Percentiles rank a stretch among this genome's conserved stretches.
phyloP scores from a whole-genome alignment of 1,139 yeast genomes.

The Blastobotrys proliferans region DNA sequence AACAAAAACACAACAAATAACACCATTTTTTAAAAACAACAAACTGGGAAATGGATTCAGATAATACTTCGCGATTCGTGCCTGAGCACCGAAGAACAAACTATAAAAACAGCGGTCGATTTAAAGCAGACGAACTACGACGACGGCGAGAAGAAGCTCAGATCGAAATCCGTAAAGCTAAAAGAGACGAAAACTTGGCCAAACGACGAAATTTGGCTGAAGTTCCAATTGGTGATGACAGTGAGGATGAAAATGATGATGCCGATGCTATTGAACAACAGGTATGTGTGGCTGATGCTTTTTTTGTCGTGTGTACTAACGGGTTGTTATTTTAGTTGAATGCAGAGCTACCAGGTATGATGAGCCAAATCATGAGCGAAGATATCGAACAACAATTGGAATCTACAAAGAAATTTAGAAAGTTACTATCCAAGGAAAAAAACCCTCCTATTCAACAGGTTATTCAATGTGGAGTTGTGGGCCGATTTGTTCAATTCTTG shows the following conservation, averaged over 20 bases:
- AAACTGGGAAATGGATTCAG: conserved; percentile 77
- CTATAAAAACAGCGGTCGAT: conserved; percentile 91
- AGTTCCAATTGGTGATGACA: conserved; percentile 40
- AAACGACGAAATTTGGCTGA: conserved; percentile 78
- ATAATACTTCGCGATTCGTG: conserved; percentile 78
- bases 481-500: conserved; percentile 85
- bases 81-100: conserved; percentile 98
- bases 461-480: conserved; percentile 89
- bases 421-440: conserved; percentile 86
- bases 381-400: conserved; percentile 79
- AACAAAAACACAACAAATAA: background rate
- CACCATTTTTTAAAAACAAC: conserved; percentile 4
- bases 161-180: conserved; percentile 93
- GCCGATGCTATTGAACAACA: conserved; percentile 8
- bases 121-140: conserved; percentile 92
- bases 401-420: conserved; percentile 91
- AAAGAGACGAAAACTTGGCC: conserved; percentile 89
- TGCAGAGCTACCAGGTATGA: conserved; percentile 80
- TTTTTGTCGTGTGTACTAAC: background rate
- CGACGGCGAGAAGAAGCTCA: conserved; percentile 98
- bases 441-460: conserved; percentile 97
- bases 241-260: conserved; percentile 37
- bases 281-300: background rate
- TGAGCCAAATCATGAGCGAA: conserved; percentile 70
- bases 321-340: conserved; percentile 31